Evolutionary conservation across 202 grass and related monocot genomes (phyloP), one percentile per base, ranked within the genome.

Genomic region (Hordeum pubiflorum): DNA sequence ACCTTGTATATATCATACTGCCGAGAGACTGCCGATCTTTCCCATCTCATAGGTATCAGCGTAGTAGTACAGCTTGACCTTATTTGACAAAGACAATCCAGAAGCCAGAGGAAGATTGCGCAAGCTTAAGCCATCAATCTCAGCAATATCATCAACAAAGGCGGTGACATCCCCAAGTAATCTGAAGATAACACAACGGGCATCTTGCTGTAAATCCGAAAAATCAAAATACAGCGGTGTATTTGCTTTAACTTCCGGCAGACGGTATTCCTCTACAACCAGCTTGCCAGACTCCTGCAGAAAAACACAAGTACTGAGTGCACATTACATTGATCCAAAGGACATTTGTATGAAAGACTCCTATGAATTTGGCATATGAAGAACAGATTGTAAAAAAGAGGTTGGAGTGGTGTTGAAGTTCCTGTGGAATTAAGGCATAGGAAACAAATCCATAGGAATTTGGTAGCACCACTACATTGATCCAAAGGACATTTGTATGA

Each of bases 41-140:
- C 92, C 96, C 80, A 99, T 87, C 87, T 99, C 96, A 81, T 91
- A 91, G 40, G 92, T 91, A 79, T 95, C 96, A 57, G 90, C 92
- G 41, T 99, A 93, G 69, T 95, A 95, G 64, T 95, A 99, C 68
- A 89, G 85, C 81, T 95, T 99, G 46, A 99, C 81, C 77, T 79
- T 99, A 86, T 90, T 99, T 59, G 92, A 89, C 77, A 99, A 91
- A 68, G 92, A 93, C 17, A 99, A 43, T 22, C 96, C 96, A 33
- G 88, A 82, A 10, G 96, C 90, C 66, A 95, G 46, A 44, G 96
- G 96, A 81, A 93, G 86, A 82, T 94, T 93, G 52, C 96, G 82
- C 58, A 88, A 81, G 72, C 78, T 94, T 31, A 84, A 88, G 61
- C 80, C 78, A 17, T 95, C 90, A 75, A 86, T 81, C 68, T 99